These are phyloP conservation scores for Alternaria solani DNA, from an alignment of 2,329 filamentous ascomycete species.

Conservation along the genomic window DNA sequence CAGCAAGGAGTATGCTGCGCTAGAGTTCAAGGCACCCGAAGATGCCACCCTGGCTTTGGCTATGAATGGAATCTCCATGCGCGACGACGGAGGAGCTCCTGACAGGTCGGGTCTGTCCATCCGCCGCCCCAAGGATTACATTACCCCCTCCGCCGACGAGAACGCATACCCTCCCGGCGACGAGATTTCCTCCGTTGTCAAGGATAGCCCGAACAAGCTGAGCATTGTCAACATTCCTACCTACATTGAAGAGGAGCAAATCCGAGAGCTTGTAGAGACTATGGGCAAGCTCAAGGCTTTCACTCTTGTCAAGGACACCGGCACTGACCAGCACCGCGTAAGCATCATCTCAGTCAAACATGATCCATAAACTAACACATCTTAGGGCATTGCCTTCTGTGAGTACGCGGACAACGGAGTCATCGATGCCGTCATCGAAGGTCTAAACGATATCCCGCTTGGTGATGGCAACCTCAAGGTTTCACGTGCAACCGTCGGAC, in stretches of 20 bases:
- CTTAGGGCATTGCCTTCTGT: conserved; percentile 91
- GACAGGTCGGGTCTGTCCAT: conserved; percentile 72
- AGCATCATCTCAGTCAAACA: conserved; percentile 48
- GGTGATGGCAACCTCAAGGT: conserved; percentile 88
- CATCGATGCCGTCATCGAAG: conserved; percentile 87
- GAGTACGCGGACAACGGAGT: conserved; percentile 83
- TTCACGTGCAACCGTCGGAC: conserved; percentile 86
- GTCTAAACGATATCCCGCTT: conserved; percentile 91
- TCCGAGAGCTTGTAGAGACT: conserved; percentile 85
- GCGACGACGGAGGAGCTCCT: conserved; percentile 62
- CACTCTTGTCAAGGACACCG: conserved; percentile 83
- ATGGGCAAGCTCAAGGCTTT: conserved; percentile 96
- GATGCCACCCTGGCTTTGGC: conserved; percentile 93
- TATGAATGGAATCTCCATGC: conserved; percentile 88
- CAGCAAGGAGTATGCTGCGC: conserved; percentile 80
- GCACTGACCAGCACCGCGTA: conserved; percentile 87
- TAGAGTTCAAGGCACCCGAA: conserved; percentile 87
- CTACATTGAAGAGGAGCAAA: conserved; percentile 89
- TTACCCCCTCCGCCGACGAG: conserved; percentile 75
- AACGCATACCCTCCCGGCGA: conserved; percentile 74
- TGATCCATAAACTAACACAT: conserved; percentile 18
- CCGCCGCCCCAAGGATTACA: conserved; percentile 93
- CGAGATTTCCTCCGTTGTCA: conserved; percentile 79
- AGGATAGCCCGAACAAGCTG: conserved; percentile 95
- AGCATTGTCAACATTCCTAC: conserved; percentile 87